Percentiles rank a stretch among this genome's conserved stretches.
Conservation (phyloP, 2,329 filamentous ascomycete genomes). For the Paradendryphiella salina region DNA sequence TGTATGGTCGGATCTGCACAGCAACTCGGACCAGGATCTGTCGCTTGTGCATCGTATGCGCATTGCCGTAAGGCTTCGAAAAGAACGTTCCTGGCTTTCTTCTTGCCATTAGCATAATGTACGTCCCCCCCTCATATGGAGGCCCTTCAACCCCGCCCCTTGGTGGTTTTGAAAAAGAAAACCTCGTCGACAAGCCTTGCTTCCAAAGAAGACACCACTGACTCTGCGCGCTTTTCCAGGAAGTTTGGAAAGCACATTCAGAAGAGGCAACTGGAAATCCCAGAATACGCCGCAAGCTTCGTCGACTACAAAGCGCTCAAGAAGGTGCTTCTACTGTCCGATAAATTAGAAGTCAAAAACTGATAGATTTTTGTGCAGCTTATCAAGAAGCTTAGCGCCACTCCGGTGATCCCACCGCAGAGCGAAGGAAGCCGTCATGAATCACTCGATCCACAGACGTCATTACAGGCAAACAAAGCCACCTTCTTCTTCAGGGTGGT, state of each 20-base stretch:
- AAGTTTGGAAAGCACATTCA: conserved; percentile 99
- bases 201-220: conserved; percentile 45
- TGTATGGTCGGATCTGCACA: conserved; percentile 42
- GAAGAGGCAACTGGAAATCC: conserved; percentile 97
- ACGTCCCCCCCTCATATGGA: conserved; percentile 45
- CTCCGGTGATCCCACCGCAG: conserved; percentile 78
- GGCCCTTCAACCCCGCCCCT: conserved; percentile 34
- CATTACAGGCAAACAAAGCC: conserved; percentile 93
- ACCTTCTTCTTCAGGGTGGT: conserved; percentile 98
- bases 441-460: conserved; percentile 74
- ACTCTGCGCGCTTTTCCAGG: conserved; percentile 60
- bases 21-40: conserved; percentile 27
- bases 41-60: conserved; percentile 39
- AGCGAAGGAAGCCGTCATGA: conserved; percentile 59
- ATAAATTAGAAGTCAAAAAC: not conserved
- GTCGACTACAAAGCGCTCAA: conserved; percentile 99
- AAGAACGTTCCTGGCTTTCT: conserved; percentile 24
- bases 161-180: conserved; percentile 39
- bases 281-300: conserved; percentile 98
- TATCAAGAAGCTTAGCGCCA: conserved; percentile 96
- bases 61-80: conserved; percentile 27
- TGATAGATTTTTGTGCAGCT: conserved; percentile 62
- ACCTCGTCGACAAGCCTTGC: conserved; percentile 43
- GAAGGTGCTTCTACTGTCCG: conserved; percentile 66
- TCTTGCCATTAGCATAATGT: conserved; percentile 42